Conservation (phyloP, 306 rosid species). For the Mimosa pudica region DNA sequence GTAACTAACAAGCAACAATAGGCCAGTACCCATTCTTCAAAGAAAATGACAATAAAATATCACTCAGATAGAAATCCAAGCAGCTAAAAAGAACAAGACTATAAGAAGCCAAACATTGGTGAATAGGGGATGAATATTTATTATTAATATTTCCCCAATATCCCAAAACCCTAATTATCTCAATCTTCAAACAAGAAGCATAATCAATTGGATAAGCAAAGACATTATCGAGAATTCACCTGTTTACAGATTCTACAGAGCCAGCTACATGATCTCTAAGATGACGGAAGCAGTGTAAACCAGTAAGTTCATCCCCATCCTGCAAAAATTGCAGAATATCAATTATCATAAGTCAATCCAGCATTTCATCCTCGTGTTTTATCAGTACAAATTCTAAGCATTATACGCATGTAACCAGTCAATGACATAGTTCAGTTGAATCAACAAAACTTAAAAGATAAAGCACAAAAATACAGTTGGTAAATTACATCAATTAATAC, state of each 20-base stretch:
- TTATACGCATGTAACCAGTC: not conserved
- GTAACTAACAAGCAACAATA: not conserved
- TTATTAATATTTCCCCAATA: too few species aligned
- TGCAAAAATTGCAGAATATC: slow-evolving; percentile 44
- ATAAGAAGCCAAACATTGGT: slow-evolving; percentile 2
- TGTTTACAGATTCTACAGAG: slow-evolving; percentile 91
- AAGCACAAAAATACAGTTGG: not conserved
- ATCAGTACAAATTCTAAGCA: slow-evolving; percentile 4
- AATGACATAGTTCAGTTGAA: not conserved
- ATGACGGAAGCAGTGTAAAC: slow-evolving; percentile 97
- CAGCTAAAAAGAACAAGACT: slow-evolving; percentile 8
- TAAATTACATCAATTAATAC: not conserved
- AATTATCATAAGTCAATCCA: slow-evolving; percentile 18
- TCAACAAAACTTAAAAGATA: slow-evolving; percentile 6
- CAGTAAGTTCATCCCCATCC: slow-evolving; percentile 98
- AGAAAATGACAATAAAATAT: not conserved
- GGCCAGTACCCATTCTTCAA: not conserved
- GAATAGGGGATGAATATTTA: not conserved
- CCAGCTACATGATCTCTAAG: slow-evolving; percentile 87
- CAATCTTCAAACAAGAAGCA: not conserved
- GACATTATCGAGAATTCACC: slow-evolving; percentile 50
- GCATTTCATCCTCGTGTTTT: slow-evolving; percentile 14
- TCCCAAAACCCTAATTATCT: too few species aligned
- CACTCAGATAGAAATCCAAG: slow-evolving; percentile 28
- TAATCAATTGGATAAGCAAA: slow-evolving; percentile 26